Percentiles rank a stretch among this genome's conserved stretches.
These are phyloP conservation scores for Annulohypoxylon truncatum DNA, from an alignment of 2,329 filamentous ascomycete genomes.

Conservation along the genomic window DNA sequence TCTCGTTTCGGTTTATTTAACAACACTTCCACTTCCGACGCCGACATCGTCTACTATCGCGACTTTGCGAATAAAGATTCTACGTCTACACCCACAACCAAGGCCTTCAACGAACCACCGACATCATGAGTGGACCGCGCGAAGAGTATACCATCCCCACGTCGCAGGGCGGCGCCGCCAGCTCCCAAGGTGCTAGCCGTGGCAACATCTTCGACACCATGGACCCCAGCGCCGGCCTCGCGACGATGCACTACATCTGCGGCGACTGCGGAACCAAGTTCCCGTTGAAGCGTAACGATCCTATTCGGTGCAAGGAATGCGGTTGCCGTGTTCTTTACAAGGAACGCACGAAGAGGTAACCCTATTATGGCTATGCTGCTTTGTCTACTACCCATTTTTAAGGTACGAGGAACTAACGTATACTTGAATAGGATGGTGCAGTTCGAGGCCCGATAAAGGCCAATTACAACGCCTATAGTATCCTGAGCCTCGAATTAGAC, in stretches of 20 bases:
- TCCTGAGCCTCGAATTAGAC: background rate
- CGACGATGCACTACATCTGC: conserved; percentile 77
- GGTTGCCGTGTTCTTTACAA: conserved; percentile 97
- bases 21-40: background rate
- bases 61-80: background rate
- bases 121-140: conserved; percentile 68
- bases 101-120: background rate
- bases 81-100: background rate
- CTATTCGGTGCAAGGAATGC: conserved; percentile 90
- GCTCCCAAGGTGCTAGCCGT: conserved; percentile 56
- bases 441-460: conserved; percentile 86
- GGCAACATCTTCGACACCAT: conserved; percentile 49
- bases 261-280: conserved; percentile 87
- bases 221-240: conserved; percentile 57
- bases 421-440: conserved; percentile 83
- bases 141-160: conserved; percentile 83
- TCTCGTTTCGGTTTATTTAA: background rate
- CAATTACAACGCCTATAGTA: background rate
- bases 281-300: conserved; percentile 78
- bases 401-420: background rate
- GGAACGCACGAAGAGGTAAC: conserved; percentile 93
- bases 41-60: background rate
- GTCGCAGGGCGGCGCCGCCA: conserved; percentile 48
- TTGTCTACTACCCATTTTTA: too few species aligned
- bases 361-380: background rate